phyloP scores from a whole-genome alignment of 371 early-diverging fungal species.

The Blastocladiella emersonii region DNA sequence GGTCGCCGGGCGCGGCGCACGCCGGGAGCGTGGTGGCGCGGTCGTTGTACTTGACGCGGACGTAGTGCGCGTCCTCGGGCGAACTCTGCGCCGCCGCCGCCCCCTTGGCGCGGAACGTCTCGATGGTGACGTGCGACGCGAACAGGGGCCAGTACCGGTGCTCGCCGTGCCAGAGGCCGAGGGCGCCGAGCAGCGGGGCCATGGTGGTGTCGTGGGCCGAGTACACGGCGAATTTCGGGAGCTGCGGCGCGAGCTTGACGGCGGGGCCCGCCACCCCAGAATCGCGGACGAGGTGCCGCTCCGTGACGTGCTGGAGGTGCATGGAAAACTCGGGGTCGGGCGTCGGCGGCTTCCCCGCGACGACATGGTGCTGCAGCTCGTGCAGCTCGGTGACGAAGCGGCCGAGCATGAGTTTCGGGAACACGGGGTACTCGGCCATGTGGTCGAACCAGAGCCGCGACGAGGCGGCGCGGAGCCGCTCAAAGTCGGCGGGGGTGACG shows the following conservation, averaged over 20 bases:
- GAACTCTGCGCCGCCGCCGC: not conserved
- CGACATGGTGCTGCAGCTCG: not conserved
- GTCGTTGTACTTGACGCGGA: slow-evolving; percentile 1
- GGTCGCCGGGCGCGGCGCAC: not conserved
- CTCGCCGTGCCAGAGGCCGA: slow-evolving; percentile 3
- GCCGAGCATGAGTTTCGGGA: not conserved
- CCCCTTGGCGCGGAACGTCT: not conserved
- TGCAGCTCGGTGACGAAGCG: not conserved
- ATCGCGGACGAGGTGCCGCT: too few species aligned
- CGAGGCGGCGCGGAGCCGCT: not conserved
- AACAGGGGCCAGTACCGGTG: slow-evolving; percentile 5
- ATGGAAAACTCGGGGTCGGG: not conserved
- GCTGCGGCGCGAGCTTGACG: not conserved
- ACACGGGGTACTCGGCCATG: not conserved
- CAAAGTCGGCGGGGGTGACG: not conserved
- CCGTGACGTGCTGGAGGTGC: not conserved
- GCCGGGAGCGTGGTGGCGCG: not conserved
- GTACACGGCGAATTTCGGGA: slow-evolving; percentile 9
- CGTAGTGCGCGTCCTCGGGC: not conserved
- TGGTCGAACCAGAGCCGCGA: not conserved
- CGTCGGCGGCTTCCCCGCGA: not conserved
- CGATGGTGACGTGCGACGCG: slow-evolving; percentile 3
- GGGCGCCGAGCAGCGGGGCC: slow-evolving; percentile 2
- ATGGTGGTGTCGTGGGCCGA: slow-evolving; percentile 12
- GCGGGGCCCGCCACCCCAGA: too few species aligned